Evolutionary conservation across 164 flowering plant genomes (phyloP).

Genomic region (Taxillus chinensis): DNA sequence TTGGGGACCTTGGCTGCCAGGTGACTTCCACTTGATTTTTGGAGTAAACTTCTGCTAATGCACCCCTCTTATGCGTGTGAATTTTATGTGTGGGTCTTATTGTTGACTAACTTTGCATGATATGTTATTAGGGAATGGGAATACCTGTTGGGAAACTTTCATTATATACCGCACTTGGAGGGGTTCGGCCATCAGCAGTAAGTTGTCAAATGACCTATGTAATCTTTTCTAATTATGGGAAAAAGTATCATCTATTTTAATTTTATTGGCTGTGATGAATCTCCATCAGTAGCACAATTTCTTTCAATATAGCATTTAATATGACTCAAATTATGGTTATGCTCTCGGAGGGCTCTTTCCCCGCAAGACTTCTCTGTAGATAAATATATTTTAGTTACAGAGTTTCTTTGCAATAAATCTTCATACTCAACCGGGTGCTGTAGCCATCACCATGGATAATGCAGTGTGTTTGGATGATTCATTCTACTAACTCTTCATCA

Average conservation of each 20-base stretch:
- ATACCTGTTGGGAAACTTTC: not conserved
- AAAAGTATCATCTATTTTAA: not conserved
- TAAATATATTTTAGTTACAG: not conserved
- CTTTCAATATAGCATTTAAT: no score
- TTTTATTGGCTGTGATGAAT: not conserved
- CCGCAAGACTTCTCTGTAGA: not conserved
- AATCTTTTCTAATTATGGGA: not conserved
- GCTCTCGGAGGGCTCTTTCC: no score
- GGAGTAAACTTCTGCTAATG: no score
- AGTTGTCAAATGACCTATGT: not conserved
- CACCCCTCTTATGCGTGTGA: no score
- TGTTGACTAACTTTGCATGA: not conserved
- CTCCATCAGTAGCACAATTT: not conserved
- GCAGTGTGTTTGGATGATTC: no score
- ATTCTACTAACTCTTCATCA: no score
- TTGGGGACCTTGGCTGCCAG: constrained; percentile 42
- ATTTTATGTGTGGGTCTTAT: no score
- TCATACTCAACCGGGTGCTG: no score
- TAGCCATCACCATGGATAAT: no score
- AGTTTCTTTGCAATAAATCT: no score
- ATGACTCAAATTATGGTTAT: no score
- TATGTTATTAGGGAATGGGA: not conserved
- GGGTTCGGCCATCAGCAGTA: constrained; percentile 12
- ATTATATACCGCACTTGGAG: not conserved
- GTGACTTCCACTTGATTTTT: constrained; percentile 9